phyloP scores from a whole-genome alignment of 2,329 filamentous ascomycete genomes.

The Fusarium abutilonis region DNA sequence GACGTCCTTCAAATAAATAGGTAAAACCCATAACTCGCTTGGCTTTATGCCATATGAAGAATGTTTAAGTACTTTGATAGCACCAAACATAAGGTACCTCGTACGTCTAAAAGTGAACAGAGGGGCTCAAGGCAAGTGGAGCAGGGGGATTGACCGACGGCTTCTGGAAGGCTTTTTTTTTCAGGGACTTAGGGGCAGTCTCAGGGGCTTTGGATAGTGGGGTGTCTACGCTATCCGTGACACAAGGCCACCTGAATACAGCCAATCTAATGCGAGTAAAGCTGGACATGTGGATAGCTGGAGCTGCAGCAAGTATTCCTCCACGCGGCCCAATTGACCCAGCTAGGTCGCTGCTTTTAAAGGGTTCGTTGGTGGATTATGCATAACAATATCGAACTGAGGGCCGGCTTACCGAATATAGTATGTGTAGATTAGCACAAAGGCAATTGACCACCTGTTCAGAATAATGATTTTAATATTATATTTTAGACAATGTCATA shows the following conservation, averaged over 20 bases:
- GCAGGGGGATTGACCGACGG: not conserved
- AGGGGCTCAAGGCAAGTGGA: no score
- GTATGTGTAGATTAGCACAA: not conserved
- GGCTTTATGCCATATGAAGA: not conserved
- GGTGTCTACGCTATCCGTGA: conserved; percentile 11
- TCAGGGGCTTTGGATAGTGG: conserved; percentile 29
- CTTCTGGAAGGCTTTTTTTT: conserved; percentile 38
- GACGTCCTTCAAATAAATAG: not conserved
- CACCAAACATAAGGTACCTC: no score
- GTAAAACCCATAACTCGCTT: not conserved
- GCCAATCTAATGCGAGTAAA: conserved; percentile 21
- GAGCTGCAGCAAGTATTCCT: not conserved
- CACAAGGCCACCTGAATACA: conserved; percentile 3
- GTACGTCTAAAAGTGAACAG: no score
- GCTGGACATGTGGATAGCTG: conserved; percentile 13
- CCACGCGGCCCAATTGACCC: conserved; percentile 24
- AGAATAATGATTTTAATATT: not conserved
- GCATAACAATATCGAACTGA: not conserved
- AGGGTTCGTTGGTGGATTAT: conserved; percentile 1
- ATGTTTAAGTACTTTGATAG: no score
- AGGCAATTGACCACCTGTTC: not conserved
- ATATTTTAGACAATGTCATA: not conserved
- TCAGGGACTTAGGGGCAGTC: conserved; percentile 25
- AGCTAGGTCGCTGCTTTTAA: conserved; percentile 9
- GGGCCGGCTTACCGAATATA: no score